Base-by-base conservation (phyloP, 768 basidiomycete genomes). In the Rhizopogon roseolus region DNA sequence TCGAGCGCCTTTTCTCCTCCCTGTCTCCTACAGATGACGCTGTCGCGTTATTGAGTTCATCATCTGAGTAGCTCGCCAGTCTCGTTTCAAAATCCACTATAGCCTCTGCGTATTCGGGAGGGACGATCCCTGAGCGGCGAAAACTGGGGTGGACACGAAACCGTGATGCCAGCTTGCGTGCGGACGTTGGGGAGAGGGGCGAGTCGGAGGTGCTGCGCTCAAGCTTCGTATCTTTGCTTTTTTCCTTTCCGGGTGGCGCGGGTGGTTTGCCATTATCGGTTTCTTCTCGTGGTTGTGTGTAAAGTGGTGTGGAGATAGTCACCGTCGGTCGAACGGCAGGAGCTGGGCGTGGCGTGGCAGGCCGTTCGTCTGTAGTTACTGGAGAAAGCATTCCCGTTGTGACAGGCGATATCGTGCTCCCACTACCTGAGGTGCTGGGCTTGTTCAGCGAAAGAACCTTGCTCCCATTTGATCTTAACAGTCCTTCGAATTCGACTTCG, bases 71-170 rank as follows among this genome's bases (percentile, higher is more conserved):
- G 62, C 82, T 85, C 40, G 88, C 83, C 63, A 90, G 72, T 55
- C 90, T 77, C 32, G 89, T 90, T 72, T 90, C 85, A 71, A 93
- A 93, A 51, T 93, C 90, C 46, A 93, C 81, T 36, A 79, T 81
- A 5, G 32, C 45, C 13, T 46, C 45, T 50, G 88, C 85, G 66
- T 88, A 88, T 68, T 90, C 86, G n/a, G 88, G 80, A 32, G 89
- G 88, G 13, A 75, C 66, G 62, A 83, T 72, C 40, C 76, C 77
- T 38, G 72, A 71, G 52, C 80, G 77, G 60, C 78, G 71, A 52
- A 76, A 56, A 64, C 79, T 84, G 56, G 80, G 75, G 34, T 81
- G 79, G 54, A 88, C 69, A 39, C 84, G 81, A 72, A 89, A 86
- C 59, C 81, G 79, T 13, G 73, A 71, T 37, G 67, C 64, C 0